Evolutionary conservation across 1,139 yeast species (phyloP), one percentile per base, ranked within the genome.

Genomic region (Taphrina sp.): DNA sequence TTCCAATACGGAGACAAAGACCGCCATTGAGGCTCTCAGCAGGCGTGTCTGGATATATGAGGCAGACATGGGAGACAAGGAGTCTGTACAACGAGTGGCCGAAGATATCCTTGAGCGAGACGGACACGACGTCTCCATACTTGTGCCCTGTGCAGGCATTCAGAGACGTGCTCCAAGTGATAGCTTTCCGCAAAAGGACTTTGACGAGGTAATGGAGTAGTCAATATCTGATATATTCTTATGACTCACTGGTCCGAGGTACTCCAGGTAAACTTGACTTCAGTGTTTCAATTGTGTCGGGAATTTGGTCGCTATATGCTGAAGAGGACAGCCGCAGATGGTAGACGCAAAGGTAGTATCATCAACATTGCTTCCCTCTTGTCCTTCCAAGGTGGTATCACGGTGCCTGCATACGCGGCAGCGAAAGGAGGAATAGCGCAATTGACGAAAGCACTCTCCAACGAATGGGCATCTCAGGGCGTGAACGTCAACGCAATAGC

Each of bases 291-390:
- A 53, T 69, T 80, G 31, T 70, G 78, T 22, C 71, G 78, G 60
- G 73, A 72, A 12, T 70, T 76, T 37, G 83, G 79, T 1, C 66
- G 67, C 31, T 73, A 72, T 58, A 74, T 76, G 75, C 65, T 53
- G 67, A 74, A 56, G 67, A 71, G 64, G 72, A 76, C 14, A 76
- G 77, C 24, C 73, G 74, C n/a, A n/a, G n/a, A n/a, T n/a, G n/a
- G n/a, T n/a, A n/a, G n/a, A n/a, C n/a, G n/a, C n/a, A n/a, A n/a
- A 61, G 89, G 88, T 33, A 81, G 83, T 53, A 75, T 83, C 63
- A 76, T 83, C 62, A 77, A 82, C 66, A 79, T 86, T 23, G 85
- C 83, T 1, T 81, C 86, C 2, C 61, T 76, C 47, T 64, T 69
- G 57, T 69, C 77, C 0, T 75, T 70, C 67, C 71, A 72, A 51